Evolutionary conservation across 345 rosid genomes (phyloP).

Genomic region (Aegle marmelos): DNA sequence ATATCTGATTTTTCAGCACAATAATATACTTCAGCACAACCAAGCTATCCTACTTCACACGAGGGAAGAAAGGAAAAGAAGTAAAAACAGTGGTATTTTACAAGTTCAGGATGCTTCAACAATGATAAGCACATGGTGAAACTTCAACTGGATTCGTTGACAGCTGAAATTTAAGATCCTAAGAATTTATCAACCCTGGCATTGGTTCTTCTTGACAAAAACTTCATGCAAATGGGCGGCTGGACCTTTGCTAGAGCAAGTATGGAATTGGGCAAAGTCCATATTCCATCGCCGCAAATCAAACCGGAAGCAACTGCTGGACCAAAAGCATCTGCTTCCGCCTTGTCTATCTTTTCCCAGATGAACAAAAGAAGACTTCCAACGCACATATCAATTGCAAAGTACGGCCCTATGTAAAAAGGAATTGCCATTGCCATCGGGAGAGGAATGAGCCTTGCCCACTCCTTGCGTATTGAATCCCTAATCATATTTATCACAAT

Average conservation of each 20-base stretch:
- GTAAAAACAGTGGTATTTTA: neutral
- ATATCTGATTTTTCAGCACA: neutral
- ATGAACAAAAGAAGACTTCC: slow-evolving; percentile 71
- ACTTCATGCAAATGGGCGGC: slow-evolving; percentile 89
- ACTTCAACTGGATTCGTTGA: neutral
- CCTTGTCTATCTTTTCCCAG: slow-evolving; percentile 62
- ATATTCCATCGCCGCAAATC: slow-evolving; percentile 80
- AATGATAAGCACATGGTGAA: neutral
- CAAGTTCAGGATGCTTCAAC: neutral
- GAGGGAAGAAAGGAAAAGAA: neutral
- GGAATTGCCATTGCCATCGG: slow-evolving; percentile 97
- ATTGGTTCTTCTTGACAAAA: slow-evolving; percentile 51
- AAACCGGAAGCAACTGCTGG: slow-evolving; percentile 85
- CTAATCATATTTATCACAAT: slow-evolving; percentile 48
- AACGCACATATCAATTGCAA: slow-evolving; percentile 81
- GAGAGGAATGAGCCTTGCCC: slow-evolving; percentile 53
- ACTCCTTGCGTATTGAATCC: slow-evolving; percentile 39
- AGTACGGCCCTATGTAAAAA: slow-evolving; percentile 72
- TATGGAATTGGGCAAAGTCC: slow-evolving; percentile 72
- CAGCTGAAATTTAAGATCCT: slow-evolving; percentile 6
- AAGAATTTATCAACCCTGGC: slow-evolving; percentile 50
- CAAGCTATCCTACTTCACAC: neutral
- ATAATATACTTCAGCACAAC: neutral
- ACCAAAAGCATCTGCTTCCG: slow-evolving; percentile 61
- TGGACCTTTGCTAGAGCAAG: slow-evolving; percentile 53